Conservation (phyloP, 2,329 filamentous ascomycete genomes). For the Albifimbria verrucaria region DNA sequence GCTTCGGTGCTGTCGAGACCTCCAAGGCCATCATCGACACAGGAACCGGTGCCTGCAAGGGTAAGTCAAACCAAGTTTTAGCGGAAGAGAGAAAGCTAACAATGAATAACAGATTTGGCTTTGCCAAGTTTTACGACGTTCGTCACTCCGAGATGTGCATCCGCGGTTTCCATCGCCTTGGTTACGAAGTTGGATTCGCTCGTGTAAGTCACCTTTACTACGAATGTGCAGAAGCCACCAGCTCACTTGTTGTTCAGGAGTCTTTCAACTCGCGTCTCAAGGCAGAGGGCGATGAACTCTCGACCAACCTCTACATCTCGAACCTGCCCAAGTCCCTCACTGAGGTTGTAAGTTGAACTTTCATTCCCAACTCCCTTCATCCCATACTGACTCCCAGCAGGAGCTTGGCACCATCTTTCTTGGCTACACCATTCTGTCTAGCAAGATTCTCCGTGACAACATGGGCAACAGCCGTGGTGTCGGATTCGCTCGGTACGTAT, state of each 20-base stretch:
- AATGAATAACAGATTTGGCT: slow-evolving; percentile 92
- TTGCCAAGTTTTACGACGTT: slow-evolving; percentile 89
- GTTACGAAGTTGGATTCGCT: slow-evolving; percentile 97
- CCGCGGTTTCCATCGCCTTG: slow-evolving; percentile 87
- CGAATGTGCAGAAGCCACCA: slow-evolving; percentile 1
- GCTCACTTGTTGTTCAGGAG: slow-evolving; percentile 51
- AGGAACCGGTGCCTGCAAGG: slow-evolving; percentile 89
- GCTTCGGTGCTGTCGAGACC: slow-evolving; percentile 91
- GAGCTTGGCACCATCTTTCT: slow-evolving; percentile 76
- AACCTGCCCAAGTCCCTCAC: slow-evolving; percentile 91
- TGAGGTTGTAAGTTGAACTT: slow-evolving; percentile 65
- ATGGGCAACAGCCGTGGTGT: slow-evolving; percentile 94
- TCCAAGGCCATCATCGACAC: slow-evolving; percentile 99
- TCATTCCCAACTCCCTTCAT: not conserved
- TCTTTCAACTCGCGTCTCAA: slow-evolving; percentile 98
- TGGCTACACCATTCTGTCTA: slow-evolving; percentile 81
- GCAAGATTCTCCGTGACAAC: slow-evolving; percentile 89
- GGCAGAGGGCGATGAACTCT: slow-evolving; percentile 83
- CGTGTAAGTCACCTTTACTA: slow-evolving; percentile 55
- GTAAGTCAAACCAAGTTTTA: slow-evolving; percentile 50
- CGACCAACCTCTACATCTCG: slow-evolving; percentile 97
- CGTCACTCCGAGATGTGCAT: slow-evolving; percentile 94
- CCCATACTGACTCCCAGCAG: slow-evolving; percentile 31
- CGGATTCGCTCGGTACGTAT: slow-evolving; percentile 84
- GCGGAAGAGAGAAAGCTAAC: no score